Conservation (phyloP, 768 basidiomycete genomes). For the Agaricus sinodeliciosus region DNA sequence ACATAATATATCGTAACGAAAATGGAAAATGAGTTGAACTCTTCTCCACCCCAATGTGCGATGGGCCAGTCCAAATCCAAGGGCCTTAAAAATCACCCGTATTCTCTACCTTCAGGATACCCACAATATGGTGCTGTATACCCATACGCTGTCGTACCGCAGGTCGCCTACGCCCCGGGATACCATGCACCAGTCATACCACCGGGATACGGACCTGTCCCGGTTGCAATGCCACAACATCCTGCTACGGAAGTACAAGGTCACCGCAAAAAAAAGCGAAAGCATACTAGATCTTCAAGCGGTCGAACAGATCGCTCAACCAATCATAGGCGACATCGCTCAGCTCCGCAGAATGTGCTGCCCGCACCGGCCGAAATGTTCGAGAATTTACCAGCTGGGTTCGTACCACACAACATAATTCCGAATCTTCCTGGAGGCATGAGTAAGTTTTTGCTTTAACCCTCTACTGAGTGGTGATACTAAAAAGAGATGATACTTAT, state of each 20-base stretch:
- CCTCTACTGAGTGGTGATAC: neutral
- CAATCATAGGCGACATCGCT: neutral
- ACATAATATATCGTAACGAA: slow-evolving; percentile 2
- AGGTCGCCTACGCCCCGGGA: slow-evolving; percentile 1
- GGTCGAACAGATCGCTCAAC: neutral
- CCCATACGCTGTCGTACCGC: neutral
- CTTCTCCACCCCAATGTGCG: neutral
- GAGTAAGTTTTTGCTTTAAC: neutral
- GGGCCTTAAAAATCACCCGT: slow-evolving; percentile 1
- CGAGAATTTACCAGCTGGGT: slow-evolving; percentile 22
- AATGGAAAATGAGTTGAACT: slow-evolving; percentile 7
- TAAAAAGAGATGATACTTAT: neutral
- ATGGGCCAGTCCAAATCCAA: slow-evolving; percentile 12
- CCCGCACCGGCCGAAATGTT: slow-evolving; percentile 12
- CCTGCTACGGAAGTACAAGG: slow-evolving; percentile 14
- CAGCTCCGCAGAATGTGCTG: neutral
- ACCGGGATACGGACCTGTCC: slow-evolving; percentile 13
- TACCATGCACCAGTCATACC: slow-evolving; percentile 14
- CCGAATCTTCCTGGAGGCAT: slow-evolving; percentile 14
- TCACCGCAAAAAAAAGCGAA: slow-evolving; percentile 5
- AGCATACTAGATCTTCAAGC: neutral
- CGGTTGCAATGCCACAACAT: slow-evolving; percentile 18
- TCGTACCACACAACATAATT: slow-evolving; percentile 12
- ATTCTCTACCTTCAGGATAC: slow-evolving; percentile 4
- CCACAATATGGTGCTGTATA: slow-evolving; percentile 6